Percentiles rank a stretch among this genome's conserved stretches.
Conservation (phyloP, 1,139 yeast genomes). For the Kurtzmaniella quercitrusa region DNA sequence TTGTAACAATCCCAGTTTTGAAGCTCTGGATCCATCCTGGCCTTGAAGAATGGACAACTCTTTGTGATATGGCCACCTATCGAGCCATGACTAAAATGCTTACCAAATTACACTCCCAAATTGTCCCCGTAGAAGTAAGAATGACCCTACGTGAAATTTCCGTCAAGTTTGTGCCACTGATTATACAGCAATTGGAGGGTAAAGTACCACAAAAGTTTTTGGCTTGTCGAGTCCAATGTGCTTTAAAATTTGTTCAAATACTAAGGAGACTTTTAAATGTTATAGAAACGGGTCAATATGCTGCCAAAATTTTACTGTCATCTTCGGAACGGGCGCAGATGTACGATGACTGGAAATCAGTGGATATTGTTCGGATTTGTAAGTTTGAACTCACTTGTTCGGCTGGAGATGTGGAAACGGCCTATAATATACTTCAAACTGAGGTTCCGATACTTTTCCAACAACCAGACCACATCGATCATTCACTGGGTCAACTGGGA, state of each 20-base stretch:
- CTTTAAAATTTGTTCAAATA: conserved; percentile 53
- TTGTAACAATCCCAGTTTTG: conserved; percentile 63
- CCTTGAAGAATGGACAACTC: conserved; percentile 56
- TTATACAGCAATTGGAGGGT: conserved; percentile 30
- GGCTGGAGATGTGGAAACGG: conserved; percentile 20
- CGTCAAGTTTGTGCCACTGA: conserved; percentile 35
- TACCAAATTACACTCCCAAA: conserved; percentile 62
- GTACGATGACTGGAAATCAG: conserved; percentile 57
- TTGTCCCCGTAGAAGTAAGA: conserved; percentile 55
- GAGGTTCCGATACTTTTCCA: conserved; percentile 40
- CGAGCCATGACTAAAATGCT: conserved; percentile 58
- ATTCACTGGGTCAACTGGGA: conserved; percentile 2
- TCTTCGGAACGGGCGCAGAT: conserved; percentile 45
- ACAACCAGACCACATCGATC: not conserved
- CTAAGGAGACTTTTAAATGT: conserved; percentile 56
- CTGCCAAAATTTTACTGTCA: conserved; percentile 47
- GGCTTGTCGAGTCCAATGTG: conserved; percentile 49
- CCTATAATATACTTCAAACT: conserved; percentile 36
- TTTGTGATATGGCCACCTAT: conserved; percentile 65
- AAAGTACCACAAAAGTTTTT: conserved; percentile 51
- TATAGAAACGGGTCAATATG: conserved; percentile 56
- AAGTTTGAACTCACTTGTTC: conserved; percentile 55
- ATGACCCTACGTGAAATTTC: conserved; percentile 45
- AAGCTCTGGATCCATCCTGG: conserved; percentile 51
- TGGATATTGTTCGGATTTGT: conserved; percentile 49